phyloP scores from a whole-genome alignment of 2,329 filamentous ascomycete genomes.

The Claviceps sp. region DNA sequence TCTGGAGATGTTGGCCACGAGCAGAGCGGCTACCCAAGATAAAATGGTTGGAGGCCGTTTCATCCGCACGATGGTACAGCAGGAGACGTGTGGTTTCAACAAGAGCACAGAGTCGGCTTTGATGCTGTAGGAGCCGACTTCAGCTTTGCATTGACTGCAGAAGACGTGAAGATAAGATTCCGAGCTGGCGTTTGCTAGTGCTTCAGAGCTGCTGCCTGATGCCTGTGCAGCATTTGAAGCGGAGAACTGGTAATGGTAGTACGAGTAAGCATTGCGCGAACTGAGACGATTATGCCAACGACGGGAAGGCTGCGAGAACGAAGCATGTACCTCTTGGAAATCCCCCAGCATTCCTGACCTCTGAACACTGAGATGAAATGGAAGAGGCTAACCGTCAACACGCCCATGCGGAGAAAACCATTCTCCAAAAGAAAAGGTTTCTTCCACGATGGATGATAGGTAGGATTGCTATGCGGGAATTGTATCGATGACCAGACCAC shows the following conservation, averaged over 20 bases:
- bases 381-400: conserved; percentile 20
- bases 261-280: conserved; percentile 11
- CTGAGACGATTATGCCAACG: background rate
- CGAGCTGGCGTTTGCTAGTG: conserved; percentile 11
- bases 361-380: conserved; percentile 34
- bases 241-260: conserved; percentile 22
- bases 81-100: conserved; percentile 44
- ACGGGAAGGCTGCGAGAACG: background rate
- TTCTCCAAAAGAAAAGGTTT: conserved; percentile 26
- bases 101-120: conserved; percentile 32
- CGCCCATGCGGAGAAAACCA: conserved; percentile 23
- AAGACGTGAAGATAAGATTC: conserved; percentile 25
- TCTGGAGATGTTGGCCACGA: conserved; percentile 39
- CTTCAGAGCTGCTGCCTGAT: conserved; percentile 16
- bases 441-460: conserved; percentile 12
- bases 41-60: conserved; percentile 24
- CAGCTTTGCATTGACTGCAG: conserved; percentile 31
- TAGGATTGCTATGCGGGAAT: conserved; percentile 44
- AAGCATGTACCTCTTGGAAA: conserved; percentile 34
- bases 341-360: conserved; percentile 34
- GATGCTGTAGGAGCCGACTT: conserved; percentile 35
- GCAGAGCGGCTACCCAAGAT: conserved; percentile 39
- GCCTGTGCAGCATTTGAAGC: conserved; percentile 17
- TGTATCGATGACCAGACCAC: conserved; percentile 56
- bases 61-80: conserved; percentile 19